Evolutionary conservation across 2,329 filamentous ascomycete species (phyloP), one percentile per base, ranked within the genome.

Genomic region (Zasmidium citrigriseum): DNA sequence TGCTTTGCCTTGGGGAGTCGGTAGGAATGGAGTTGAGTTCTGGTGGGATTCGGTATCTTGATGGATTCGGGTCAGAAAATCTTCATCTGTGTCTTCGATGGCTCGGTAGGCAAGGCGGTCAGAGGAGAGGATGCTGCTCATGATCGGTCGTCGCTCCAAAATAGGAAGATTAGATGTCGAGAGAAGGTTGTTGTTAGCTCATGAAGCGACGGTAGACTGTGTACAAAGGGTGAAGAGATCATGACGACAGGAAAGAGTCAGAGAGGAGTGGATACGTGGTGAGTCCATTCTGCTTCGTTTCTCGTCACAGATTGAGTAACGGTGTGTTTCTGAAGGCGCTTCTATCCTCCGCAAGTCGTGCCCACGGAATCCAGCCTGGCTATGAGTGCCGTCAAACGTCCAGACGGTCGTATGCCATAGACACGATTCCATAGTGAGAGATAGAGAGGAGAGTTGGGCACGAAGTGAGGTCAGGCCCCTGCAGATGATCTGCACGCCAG

Each of bases 41-140:
- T 46, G 18, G 25, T 46, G 44, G 5, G 55, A 22, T 20, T 57
- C 48, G n/a, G 48, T 29, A 20, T 57, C 38, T 20, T 46, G 20
- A 21, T 57, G 55, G 34, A 57, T 22, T 18, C 21, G 24, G n/a
- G 45, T 20, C 12, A 57, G 44, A 21, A 57, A 46, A 22, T 24
- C 14, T 9, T 52, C 55, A 18, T 57, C 34, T 10, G n/a, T 45
- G 18, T 55, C 46, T 16, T 50, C 46, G 20, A 55, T 50, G 14
- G 54, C 46, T 14, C 54, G 46, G 21, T 51, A 55, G 46, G 23
- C 16, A 9, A 48, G 46, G 21, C 21, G 46, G n/a, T 48, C 46
- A 5, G 46, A 48, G 7, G 12, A 3, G 4, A 48, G 46, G 46
- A 23, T 48, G 46, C n/a, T 46, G 16, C 14, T 21, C 46, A 48